Conservation (phyloP, 2,329 filamentous ascomycete genomes). For the Calonectria naviculata region DNA sequence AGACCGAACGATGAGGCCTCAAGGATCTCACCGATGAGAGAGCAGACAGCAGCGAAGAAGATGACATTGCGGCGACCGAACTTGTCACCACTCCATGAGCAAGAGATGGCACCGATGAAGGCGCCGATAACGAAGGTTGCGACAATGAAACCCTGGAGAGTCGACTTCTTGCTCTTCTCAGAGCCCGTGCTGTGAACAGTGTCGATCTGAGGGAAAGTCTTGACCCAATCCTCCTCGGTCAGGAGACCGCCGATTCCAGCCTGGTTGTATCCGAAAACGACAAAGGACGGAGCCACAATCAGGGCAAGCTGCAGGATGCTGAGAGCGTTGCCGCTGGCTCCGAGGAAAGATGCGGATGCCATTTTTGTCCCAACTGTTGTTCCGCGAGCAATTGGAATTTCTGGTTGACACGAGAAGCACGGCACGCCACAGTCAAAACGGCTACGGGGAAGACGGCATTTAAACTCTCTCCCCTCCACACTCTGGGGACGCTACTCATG, state of each 20-base stretch:
- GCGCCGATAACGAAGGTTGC: conserved; percentile 66
- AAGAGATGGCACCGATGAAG: conserved; percentile 60
- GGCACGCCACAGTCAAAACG: not conserved
- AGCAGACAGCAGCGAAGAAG: conserved; percentile 62
- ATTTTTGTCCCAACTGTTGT: not conserved
- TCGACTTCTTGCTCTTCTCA: conserved; percentile 54
- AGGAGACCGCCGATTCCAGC: conserved; percentile 77
- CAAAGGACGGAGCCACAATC: conserved; percentile 55
- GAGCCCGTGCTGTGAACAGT: conserved; percentile 60
- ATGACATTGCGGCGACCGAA: conserved; percentile 67
- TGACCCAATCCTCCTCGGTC: conserved; percentile 69
- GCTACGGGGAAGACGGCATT: conserved; percentile 7
- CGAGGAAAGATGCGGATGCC: conserved; percentile 15
- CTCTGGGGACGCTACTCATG: conserved; percentile 11
- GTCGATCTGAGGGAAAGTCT: conserved; percentile 58
- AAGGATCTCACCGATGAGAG: conserved; percentile 62
- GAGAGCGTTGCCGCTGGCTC: conserved; percentile 22
- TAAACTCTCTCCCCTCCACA: conserved; percentile 5
- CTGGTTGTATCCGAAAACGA: conserved; percentile 69
- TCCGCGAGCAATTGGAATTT: not conserved
- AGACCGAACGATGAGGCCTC: conserved; percentile 61
- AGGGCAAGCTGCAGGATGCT: conserved; percentile 48
- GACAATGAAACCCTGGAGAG: conserved; percentile 55
- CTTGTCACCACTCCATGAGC: conserved; percentile 62
- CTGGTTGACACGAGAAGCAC: not conserved